phyloP scores from a whole-genome alignment of 805 yeast species.

The Brettanomyces sp. region DNA sequence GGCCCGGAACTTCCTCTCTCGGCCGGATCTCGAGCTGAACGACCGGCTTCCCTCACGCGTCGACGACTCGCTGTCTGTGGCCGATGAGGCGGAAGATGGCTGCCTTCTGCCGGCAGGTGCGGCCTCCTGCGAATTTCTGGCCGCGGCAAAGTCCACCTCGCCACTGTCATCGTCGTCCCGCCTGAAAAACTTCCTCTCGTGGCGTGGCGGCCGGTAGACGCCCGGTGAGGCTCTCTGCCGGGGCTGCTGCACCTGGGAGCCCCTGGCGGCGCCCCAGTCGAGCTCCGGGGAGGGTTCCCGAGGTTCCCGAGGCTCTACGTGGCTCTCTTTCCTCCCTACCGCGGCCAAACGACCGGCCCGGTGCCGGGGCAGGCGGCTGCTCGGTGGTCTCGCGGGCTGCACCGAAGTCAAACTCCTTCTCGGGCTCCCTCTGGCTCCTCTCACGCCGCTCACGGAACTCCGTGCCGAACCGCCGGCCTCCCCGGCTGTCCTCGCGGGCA shows the following conservation, averaged over 20 bases:
- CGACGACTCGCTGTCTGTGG: neutral
- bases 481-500: conserved; percentile 3
- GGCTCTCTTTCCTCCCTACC: conserved; percentile 5
- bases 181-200: conserved; percentile 14
- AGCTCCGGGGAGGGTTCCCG: conserved; percentile 34
- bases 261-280: conserved; percentile 39
- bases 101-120: conserved; percentile 1
- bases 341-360: neutral
- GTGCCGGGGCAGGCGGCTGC: neutral
- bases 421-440: conserved; percentile 21
- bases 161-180: neutral
- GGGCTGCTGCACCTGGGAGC: conserved; percentile 13
- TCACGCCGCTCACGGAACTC: conserved; percentile 13
- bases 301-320: conserved; percentile 10
- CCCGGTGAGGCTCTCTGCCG: conserved; percentile 26
- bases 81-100: neutral
- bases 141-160: neutral
- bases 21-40: conserved; percentile 4
- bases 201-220: conserved; percentile 14
- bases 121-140: conserved; percentile 2
- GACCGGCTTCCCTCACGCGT: conserved; percentile 3
- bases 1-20: neutral
- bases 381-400: conserved; percentile 10
- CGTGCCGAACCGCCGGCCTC: neutral
- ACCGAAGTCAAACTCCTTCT: conserved; percentile 51